Percentiles rank a stretch among this genome's conserved stretches.
Conservation (phyloP, 2,329 filamentous ascomycete genomes). For the Phoma sp. region DNA sequence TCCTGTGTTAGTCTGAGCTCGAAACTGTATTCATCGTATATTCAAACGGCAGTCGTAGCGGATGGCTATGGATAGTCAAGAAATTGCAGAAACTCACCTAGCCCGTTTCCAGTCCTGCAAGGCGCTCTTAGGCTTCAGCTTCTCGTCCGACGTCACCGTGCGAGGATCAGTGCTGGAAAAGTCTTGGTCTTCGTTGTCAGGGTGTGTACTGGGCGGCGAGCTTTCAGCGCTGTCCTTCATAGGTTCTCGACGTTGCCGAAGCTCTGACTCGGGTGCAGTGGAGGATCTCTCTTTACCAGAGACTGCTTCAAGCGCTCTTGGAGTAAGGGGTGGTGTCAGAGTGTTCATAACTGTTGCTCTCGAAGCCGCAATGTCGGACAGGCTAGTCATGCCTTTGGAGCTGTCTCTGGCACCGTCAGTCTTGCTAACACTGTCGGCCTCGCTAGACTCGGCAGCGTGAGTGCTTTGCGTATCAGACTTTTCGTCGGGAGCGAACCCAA, state of each 20-base stretch:
- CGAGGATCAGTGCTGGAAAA: not conserved
- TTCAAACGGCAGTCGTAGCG: not conserved
- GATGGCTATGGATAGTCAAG: not conserved
- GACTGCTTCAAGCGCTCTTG: conserved; percentile 9
- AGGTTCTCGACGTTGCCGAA: conserved; percentile 23
- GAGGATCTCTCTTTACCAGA: conserved; percentile 2
- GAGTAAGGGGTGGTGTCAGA: conserved; percentile 22
- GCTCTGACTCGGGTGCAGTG: conserved; percentile 11
- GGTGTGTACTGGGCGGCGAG: not conserved
- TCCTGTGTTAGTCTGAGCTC: not conserved
- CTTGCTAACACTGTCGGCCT: conserved; percentile 24
- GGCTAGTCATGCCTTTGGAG: conserved; percentile 8
- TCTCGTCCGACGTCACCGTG: not conserved
- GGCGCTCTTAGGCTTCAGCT: conserved; percentile 10
- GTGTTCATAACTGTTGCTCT: conserved; percentile 18
- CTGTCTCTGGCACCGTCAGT: conserved; percentile 25
- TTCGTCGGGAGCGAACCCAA: conserved; percentile 10
- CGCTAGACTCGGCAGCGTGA: conserved; percentile 15
- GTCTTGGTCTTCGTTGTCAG: conserved; percentile 2
- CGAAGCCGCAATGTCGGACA: conserved; percentile 21
- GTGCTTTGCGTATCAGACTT: not conserved
- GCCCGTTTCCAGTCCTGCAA: conserved; percentile 28
- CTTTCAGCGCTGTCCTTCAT: conserved; percentile 5
- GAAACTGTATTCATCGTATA: not conserved
- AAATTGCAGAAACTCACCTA: conserved; percentile 25